Evolutionary conservation across 2,329 filamentous ascomycete genomes (phyloP), one percentile per base, ranked within the genome.

Genomic region (Colletotrichum ledebouriae): DNA sequence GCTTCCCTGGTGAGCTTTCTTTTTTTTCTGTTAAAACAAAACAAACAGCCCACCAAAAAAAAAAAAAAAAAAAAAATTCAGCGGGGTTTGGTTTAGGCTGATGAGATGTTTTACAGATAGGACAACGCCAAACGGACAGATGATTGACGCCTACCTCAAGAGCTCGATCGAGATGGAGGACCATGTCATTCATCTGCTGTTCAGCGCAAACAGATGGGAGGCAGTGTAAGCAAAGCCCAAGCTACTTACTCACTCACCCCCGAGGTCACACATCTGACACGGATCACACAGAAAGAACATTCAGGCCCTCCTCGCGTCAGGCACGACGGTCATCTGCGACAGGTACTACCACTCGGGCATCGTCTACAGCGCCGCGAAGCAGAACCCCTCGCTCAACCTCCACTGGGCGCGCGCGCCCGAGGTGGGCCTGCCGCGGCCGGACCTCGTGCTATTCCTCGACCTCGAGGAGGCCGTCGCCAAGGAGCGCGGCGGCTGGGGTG

Each of bases 281-380:
- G 15, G 13, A 57, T 6, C n/a, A 53, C 29, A 10, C 67, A 88
- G 86, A 2, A 81, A 83, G 72, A 80, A 80, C 57, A 90, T 90
- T 52, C 75, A 82, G 17, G 64, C 79, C 1, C 81, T 87, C 6
- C 79, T 98, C 6, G 80, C 83, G 1, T 78, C 83, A 1, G 94
- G 95, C 9, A 90, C 85, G 20, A 96, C 89, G 0, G 86, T 99
- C 37, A 84, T 99, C 44, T 90, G 95, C 72, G 96, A 99, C 79
- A 90, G 96, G 55, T 99, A 98, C 82, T 97, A 97, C 78, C 95
- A 97, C 83, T 96, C 92, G 20, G 96, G 96, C 61, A 92, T 94
- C 65, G 94, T 98, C 57, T 99, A 98, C 82, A 94, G 91, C 25
- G 93, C 94, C 0, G 95, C 96, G 3, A 98, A 98, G 77, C 84